Evolutionary conservation across 1,139 yeast species (phyloP).

Genomic region (Pichia sp.): DNA sequence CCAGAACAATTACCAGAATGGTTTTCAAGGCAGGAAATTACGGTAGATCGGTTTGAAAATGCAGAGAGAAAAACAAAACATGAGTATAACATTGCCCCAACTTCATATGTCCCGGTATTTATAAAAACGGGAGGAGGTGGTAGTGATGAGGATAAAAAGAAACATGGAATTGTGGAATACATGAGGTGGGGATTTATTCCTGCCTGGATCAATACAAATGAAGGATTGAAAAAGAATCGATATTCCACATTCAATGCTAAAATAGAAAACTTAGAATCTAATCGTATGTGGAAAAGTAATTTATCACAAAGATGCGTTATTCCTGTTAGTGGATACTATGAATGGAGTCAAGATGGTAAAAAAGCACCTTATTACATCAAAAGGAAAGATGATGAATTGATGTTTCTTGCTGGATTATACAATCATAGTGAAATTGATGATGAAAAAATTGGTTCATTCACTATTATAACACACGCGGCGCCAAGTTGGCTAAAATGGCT

Average conservation of each 20-base stretch:
- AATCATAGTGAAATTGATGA: conserved; percentile 7
- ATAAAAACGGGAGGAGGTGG: conserved; percentile 61
- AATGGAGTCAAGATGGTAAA: conserved; percentile 45
- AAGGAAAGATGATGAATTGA: conserved; percentile 42
- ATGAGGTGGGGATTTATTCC: conserved; percentile 65
- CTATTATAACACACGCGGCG: conserved; percentile 72
- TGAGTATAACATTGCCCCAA: conserved; percentile 48
- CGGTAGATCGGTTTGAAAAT: conserved; percentile 17
- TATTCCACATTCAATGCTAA: conserved; percentile 56
- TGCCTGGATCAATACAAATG: conserved; percentile 38
- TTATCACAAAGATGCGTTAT: conserved; percentile 52
- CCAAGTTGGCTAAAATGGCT: conserved; percentile 56
- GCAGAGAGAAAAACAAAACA: conserved; percentile 17
- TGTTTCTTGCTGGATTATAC: conserved; percentile 66
- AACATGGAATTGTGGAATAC: conserved; percentile 16
- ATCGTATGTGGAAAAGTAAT: conserved; percentile 46
- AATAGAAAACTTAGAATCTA: conserved; percentile 44
- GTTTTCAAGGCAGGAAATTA: conserved; percentile 22
- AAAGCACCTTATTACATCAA: conserved; percentile 63
- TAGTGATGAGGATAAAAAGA: conserved; percentile 25
- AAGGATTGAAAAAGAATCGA: conserved; percentile 3
- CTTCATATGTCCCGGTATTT: conserved; percentile 41
- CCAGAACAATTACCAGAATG: conserved; percentile 23
- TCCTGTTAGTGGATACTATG: conserved; percentile 80
- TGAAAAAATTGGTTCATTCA: conserved; percentile 42